Base-by-base conservation (phyloP, 202 grass and related monocot species). In the Miscanthus sacchariflorus region DNA sequence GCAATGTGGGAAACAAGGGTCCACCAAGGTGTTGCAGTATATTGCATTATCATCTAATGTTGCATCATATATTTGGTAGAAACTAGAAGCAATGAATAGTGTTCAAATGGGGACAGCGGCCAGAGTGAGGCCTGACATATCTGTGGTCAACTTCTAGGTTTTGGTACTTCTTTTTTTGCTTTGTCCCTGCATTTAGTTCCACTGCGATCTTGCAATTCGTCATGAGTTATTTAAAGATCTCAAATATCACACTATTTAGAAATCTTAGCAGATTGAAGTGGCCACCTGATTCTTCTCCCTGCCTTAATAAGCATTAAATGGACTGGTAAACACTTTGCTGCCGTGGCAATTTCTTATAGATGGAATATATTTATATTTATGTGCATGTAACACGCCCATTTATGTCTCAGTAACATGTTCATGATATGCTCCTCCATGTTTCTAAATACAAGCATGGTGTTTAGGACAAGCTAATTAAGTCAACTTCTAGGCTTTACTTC, bases 181-280 rank as follows among this genome's bases (percentile, higher is more conserved):
- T 30, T 15, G 13, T 64, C 45, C 44, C 14, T 75, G n/a, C 43
- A 7, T 49, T 28, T 49, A 76, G 24, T 76, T 75, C 14, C 42
- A 48, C 72, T 15, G 19, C 18, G 3, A 48, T 4, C 72, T 74
- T 48, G 42, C 13, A 17, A 23, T 74, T 74, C 13, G 0, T 24
- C 10, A 6, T 74, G 42, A 46, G 72, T 27, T 27, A 27, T 74
- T 45, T 75, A 49, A 73, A 44, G 70, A 44, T 73, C 40, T 73
- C 40, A 73, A 45, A 13, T 73, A 46, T 74, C 43, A 23, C 40
- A 27, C 5, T 15, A 14, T 45, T 74, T 46, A 27, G 42, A 30
- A 76, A 76, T 28, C 24, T 56, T 50, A 77, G 46, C 74, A 56
- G 48, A 36, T 36, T 77, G 74, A 36, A 36, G 48, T 77, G 45